phyloP scores from a whole-genome alignment of 805 yeast species.

The Metschnikowia cerradonensis region DNA sequence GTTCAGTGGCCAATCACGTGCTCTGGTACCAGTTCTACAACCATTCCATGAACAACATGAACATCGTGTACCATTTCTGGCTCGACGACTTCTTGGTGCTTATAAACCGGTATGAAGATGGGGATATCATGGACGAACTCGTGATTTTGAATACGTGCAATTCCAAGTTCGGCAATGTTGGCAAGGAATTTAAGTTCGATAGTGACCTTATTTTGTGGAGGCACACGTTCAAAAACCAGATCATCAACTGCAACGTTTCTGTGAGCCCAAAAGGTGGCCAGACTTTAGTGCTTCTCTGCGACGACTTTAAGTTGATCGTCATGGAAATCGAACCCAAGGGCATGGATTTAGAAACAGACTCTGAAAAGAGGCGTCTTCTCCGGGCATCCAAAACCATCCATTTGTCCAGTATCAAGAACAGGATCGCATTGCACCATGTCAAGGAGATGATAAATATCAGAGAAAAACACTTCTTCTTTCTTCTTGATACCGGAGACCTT shows the following conservation, averaged over 20 bases:
- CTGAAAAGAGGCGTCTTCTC: slow-evolving; percentile 6
- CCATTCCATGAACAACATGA: slow-evolving; percentile 29
- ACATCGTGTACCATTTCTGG: slow-evolving; percentile 35
- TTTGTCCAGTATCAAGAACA: slow-evolving; percentile 28
- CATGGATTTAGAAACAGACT: background rate
- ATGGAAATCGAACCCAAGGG: slow-evolving; percentile 19
- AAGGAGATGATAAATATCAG: slow-evolving; percentile 24
- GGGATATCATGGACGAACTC: slow-evolving; percentile 31
- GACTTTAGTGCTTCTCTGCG: slow-evolving; percentile 26
- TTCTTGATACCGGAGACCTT: slow-evolving; percentile 37
- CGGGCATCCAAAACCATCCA: slow-evolving; percentile 29
- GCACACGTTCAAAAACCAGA: slow-evolving; percentile 26
- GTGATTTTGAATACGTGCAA: slow-evolving; percentile 29
- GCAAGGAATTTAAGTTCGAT: slow-evolving; percentile 29
- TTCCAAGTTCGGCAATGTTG: slow-evolving; percentile 33
- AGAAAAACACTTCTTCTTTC: slow-evolving; percentile 31
- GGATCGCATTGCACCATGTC: slow-evolving; percentile 22
- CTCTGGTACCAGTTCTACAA: slow-evolving; percentile 39
- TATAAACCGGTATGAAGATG: slow-evolving; percentile 26
- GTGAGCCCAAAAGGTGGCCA: background rate
- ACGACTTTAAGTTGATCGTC: slow-evolving; percentile 26
- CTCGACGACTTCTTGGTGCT: slow-evolving; percentile 31
- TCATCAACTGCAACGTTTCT: slow-evolving; percentile 19
- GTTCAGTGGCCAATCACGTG: slow-evolving; percentile 26
- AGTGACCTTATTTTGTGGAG: slow-evolving; percentile 40